These are phyloP conservation scores for Syzygium oleosum DNA, from an alignment of 345 rosid species.

Conservation along the genomic window DNA sequence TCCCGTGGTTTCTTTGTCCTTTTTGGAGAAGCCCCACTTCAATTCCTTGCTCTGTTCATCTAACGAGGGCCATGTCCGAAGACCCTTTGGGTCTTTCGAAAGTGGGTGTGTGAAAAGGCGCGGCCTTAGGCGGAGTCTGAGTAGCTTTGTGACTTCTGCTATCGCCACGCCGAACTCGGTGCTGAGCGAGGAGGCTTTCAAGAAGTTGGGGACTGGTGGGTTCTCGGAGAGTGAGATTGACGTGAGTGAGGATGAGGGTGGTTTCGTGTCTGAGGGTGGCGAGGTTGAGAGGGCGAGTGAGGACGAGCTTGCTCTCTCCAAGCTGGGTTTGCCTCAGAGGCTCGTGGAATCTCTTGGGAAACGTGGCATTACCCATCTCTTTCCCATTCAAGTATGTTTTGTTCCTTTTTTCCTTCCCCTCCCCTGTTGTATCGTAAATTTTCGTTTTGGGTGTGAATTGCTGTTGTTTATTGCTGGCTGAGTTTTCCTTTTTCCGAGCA, in stretches of 20 bases:
- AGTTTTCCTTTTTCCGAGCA: background rate
- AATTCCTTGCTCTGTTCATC: constrained; percentile 14
- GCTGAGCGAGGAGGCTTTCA: constrained; percentile 86
- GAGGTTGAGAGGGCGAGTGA: background rate
- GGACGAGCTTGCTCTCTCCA: constrained; percentile 66
- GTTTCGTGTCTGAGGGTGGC: background rate
- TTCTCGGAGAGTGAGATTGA: constrained; percentile 6
- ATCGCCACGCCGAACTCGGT: constrained; percentile 71
- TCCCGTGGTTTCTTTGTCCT: background rate
- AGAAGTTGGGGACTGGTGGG: constrained; percentile 39
- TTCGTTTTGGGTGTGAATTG: background rate
- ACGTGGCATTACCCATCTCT: constrained; percentile 88
- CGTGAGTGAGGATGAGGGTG: constrained; percentile 1
- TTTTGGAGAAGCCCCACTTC: constrained; percentile 26
- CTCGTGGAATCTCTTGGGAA: constrained; percentile 64
- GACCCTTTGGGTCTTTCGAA: background rate
- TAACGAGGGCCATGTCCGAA: constrained; percentile 6
- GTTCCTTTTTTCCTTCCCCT: background rate
- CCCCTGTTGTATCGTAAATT: background rate
- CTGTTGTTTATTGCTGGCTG: background rate
- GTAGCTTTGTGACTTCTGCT: constrained; percentile 43
- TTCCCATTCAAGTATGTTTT: constrained; percentile 75
- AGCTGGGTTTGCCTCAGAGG: constrained; percentile 61
- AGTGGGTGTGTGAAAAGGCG: background rate
- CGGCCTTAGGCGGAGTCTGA: constrained; percentile 16